phyloP scores from a whole-genome alignment of 2,329 filamentous ascomycete genomes.

The Dendrostoma leiphaemia region DNA sequence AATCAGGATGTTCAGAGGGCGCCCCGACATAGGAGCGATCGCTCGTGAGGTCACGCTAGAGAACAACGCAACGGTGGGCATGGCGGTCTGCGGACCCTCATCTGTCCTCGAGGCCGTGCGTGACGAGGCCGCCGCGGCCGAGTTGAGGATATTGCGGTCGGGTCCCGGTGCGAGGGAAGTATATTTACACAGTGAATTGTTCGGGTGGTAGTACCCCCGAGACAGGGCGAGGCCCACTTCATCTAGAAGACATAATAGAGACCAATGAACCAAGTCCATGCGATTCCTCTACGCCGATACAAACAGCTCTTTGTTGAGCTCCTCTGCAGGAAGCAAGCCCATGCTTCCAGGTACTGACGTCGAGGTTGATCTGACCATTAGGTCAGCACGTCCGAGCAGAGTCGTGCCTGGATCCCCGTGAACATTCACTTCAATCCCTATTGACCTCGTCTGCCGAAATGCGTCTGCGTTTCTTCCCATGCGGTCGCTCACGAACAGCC shows the following conservation, averaged over 20 bases:
- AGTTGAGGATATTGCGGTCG: slow-evolving; percentile 24
- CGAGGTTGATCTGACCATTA: too few species aligned
- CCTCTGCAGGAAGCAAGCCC: too few species aligned
- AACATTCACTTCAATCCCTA: too few species aligned
- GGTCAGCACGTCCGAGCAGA: too few species aligned
- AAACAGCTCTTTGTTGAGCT: too few species aligned
- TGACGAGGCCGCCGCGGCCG: slow-evolving; percentile 27
- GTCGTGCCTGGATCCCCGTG: too few species aligned
- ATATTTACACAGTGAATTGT: slow-evolving; percentile 27
- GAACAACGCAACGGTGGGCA: slow-evolving; percentile 22
- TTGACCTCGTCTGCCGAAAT: too few species aligned
- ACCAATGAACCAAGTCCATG: background rate
- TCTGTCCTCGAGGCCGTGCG: slow-evolving; percentile 23
- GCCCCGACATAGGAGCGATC: slow-evolving; percentile 22
- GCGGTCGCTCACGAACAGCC: too few species aligned
- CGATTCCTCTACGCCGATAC: too few species aligned
- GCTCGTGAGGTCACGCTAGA: slow-evolving; percentile 23
- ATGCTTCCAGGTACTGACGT: too few species aligned
- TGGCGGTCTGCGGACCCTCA: slow-evolving; percentile 27
- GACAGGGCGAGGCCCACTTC: background rate
- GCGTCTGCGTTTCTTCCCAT: too few species aligned
- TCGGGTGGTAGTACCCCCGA: slow-evolving; percentile 12
- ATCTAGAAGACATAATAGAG: background rate
- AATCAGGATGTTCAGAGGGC: slow-evolving; percentile 18
- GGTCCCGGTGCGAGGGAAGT: slow-evolving; percentile 25